Conservation (phyloP, 768 basidiomycete species). For the Phlegmacium glaucopus region DNA sequence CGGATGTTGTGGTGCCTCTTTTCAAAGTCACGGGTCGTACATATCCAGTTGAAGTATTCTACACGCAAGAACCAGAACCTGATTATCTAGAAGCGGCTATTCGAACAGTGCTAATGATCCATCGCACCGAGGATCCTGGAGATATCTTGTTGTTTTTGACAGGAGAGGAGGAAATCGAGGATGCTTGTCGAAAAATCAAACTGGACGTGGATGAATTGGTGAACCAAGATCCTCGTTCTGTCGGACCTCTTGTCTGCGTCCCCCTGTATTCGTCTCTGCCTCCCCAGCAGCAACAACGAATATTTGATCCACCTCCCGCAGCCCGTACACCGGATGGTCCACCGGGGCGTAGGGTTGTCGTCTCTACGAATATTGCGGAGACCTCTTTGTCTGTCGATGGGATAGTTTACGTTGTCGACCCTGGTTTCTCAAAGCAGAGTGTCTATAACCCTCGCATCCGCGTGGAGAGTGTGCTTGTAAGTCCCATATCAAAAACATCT, state of each 20-base stretch:
- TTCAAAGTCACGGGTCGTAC: slow-evolving; percentile 93
- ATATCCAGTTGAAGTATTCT: slow-evolving; percentile 95
- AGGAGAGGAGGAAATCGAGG: slow-evolving; percentile 98
- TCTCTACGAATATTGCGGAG: slow-evolving; percentile 97
- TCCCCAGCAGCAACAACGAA: slow-evolving; percentile 91
- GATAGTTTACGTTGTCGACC: slow-evolving; percentile 99
- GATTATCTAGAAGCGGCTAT: slow-evolving; percentile 98
- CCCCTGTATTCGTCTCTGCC: slow-evolving; percentile 95
- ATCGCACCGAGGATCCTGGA: slow-evolving; percentile 90
- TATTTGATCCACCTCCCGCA: slow-evolving; percentile 86
- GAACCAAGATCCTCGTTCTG: slow-evolving; percentile 64
- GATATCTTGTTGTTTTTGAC: slow-evolving; percentile 95
- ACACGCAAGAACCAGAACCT: slow-evolving; percentile 87
- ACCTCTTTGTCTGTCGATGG: slow-evolving; percentile 97
- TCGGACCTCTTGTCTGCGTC: slow-evolving; percentile 87
- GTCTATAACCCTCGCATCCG: slow-evolving; percentile 97
- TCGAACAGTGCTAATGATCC: slow-evolving; percentile 94
- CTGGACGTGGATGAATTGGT: slow-evolving; percentile 83
- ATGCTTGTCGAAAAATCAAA: slow-evolving; percentile 91
- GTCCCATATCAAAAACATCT: slow-evolving; percentile 94
- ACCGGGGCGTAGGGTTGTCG: slow-evolving; percentile 88
- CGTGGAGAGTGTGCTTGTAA: slow-evolving; percentile 89
- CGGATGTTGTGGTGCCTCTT: slow-evolving; percentile 57
- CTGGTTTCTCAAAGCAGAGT: slow-evolving; percentile 97
- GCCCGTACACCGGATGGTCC: slow-evolving; percentile 62